These are phyloP conservation scores for Amanita fuliginea DNA, from an alignment of 768 basidiomycete genomes.

Conservation along the genomic window DNA sequence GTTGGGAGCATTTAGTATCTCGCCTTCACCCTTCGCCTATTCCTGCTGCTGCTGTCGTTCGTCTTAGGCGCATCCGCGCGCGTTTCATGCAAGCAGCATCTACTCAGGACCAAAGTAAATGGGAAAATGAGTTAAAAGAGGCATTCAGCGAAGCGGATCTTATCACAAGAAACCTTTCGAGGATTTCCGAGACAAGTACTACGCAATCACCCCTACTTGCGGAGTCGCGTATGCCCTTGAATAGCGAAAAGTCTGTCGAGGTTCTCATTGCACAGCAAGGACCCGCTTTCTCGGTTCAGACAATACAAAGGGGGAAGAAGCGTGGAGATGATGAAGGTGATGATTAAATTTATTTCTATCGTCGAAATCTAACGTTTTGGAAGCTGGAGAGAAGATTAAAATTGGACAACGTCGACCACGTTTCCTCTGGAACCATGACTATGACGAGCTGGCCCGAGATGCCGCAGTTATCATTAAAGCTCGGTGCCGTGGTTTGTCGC, in stretches of 20 bases:
- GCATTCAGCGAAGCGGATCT: constrained; percentile 47
- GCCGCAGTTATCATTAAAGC: constrained; percentile 73
- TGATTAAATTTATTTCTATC: background rate
- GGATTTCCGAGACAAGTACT: background rate
- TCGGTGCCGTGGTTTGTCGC: constrained; percentile 50
- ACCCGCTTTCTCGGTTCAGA: constrained; percentile 23
- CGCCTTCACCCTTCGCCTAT: constrained; percentile 44
- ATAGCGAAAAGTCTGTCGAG: constrained; percentile 40
- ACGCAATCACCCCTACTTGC: background rate
- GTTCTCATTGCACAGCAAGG: constrained; percentile 41
- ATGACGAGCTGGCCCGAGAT: constrained; percentile 83
- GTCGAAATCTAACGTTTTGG: background rate
- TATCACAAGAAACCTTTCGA: constrained; percentile 25
- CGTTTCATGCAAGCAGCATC: constrained; percentile 52
- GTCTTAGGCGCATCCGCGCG: constrained; percentile 42
- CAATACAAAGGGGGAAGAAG: constrained; percentile 20
- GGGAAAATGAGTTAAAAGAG: constrained; percentile 50
- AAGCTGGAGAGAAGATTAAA: constrained; percentile 11
- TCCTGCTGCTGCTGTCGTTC: constrained; percentile 32
- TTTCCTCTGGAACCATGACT: constrained; percentile 79
- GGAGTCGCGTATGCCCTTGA: constrained; percentile 18
- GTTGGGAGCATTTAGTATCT: constrained; percentile 52
- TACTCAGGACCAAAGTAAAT: constrained; percentile 36
- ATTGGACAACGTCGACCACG: constrained; percentile 39
- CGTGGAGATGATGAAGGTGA: constrained; percentile 14